These are phyloP conservation scores for Brassica balearica DNA, from an alignment of 441 rosid genomes.

Conservation along the genomic window DNA sequence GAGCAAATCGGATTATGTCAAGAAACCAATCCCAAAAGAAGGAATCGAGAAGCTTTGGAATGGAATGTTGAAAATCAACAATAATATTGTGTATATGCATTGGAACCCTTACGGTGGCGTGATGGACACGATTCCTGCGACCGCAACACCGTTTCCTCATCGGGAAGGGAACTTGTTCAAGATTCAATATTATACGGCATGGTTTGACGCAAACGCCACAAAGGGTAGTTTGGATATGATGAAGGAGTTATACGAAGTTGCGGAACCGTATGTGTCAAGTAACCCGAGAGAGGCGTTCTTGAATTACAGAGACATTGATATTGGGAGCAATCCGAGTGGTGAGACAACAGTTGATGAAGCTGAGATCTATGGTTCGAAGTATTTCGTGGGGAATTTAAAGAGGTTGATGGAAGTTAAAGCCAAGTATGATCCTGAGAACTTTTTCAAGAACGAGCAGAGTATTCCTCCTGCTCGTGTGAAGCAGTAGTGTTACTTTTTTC, in stretches of 20 bases:
- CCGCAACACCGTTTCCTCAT: neutral
- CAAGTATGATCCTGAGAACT: neutral
- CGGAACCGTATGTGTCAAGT: slow-evolving; percentile 2
- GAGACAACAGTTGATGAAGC: neutral
- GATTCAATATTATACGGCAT: neutral
- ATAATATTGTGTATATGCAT: neutral
- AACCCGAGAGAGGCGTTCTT: slow-evolving; percentile 6
- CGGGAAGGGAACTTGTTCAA: neutral
- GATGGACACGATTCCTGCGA: neutral
- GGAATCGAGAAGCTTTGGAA: neutral
- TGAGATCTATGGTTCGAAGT: slow-evolving; percentile 7
- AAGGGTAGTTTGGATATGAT: neutral
- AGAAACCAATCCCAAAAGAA: slow-evolving; percentile 7
- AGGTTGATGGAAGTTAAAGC: slow-evolving; percentile 7
- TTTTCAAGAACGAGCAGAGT: slow-evolving; percentile 11
- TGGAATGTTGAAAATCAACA: neutral
- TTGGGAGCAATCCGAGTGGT: neutral
- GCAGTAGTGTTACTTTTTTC: neutral
- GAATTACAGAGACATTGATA: slow-evolving; percentile 3
- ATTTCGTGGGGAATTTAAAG: neutral
- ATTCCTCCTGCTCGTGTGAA: slow-evolving; percentile 9
- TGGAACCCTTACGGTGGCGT: slow-evolving; percentile 8
- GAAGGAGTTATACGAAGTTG: neutral
- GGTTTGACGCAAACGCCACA: neutral
- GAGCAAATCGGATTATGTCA: slow-evolving; percentile 7